These are phyloP conservation scores for Globisporangium perplexum DNA, from an alignment of 352 stramenopile genomes.

Conservation along the genomic window DNA sequence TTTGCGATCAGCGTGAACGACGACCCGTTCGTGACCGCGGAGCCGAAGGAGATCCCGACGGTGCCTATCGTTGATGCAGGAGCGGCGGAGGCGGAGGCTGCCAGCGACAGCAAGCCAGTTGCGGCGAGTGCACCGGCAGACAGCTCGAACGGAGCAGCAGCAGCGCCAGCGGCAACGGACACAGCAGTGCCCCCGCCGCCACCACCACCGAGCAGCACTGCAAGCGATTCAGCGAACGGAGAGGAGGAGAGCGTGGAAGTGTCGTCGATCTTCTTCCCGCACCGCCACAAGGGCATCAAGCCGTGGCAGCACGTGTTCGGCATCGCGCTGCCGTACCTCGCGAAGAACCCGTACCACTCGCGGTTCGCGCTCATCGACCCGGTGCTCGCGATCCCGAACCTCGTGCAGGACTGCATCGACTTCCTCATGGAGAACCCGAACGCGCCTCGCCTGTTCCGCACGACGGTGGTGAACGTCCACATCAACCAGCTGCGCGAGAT, in stretches of 20 bases:
- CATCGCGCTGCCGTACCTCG: constrained; percentile 62
- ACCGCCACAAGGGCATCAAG: constrained; percentile 73
- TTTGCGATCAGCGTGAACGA: constrained; percentile 69
- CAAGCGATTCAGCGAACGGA: constrained; percentile 3
- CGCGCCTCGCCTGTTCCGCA: constrained; percentile 71
- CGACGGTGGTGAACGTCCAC: constrained; percentile 67
- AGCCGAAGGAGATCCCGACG: constrained; percentile 10
- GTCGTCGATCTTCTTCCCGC: constrained; percentile 48
- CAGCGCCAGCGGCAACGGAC: constrained; percentile 7
- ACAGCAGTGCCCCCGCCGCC: background rate
- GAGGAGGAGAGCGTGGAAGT: constrained; percentile 40
- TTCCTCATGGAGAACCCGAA: constrained; percentile 54
- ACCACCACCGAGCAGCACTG: background rate
- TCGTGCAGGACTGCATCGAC: constrained; percentile 73
- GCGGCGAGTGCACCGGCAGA: background rate
- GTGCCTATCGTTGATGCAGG: constrained; percentile 1
- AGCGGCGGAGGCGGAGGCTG: background rate
- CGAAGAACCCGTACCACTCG: constrained; percentile 76
- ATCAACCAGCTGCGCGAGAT: constrained; percentile 70
- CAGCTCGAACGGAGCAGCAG: background rate
- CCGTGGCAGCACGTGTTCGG: constrained; percentile 83
- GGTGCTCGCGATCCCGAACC: constrained; percentile 62
- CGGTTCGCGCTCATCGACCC: constrained; percentile 76
- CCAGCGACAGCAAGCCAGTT: no score
- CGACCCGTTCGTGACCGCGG: constrained; percentile 30